Base-by-base conservation (phyloP, 129 eudicot genomes). In the Flaveria ramosissima region DNA sequence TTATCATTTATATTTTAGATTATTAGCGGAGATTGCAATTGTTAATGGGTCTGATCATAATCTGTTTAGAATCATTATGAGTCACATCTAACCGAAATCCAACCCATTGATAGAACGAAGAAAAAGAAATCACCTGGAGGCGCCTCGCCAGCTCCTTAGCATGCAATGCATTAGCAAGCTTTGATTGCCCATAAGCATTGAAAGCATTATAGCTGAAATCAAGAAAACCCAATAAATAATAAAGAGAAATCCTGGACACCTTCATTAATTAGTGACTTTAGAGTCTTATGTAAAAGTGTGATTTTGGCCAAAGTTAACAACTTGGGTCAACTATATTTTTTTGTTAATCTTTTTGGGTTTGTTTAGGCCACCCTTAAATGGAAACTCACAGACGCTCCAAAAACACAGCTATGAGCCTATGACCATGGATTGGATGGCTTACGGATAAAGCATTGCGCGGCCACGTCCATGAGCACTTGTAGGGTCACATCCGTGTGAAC, bases 91-190 rank as follows among this genome's bases (percentile, higher is more conserved):
- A 60, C 13, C 41, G 0, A 55, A 13, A 72, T 53, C 15, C 21
- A 9, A 36, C 36, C 41, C 43, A 15, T 48, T 17, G 20, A 11
- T 0, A 3, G 15, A 36, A 30, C 2, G 2, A 52, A 61, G 32
- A 55, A 77, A 64, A 27, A 17, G 1, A 2, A 26, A 65, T 66
- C 69, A 84, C 88, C 88, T 84, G 74, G 13, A 84, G 78, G 70
- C 69, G 71, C 65, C 76, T 72, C 8, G 88, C 56, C 50, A 84
- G 82, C 57, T 72, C 85, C 56, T 81, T 84, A 17, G 88, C 88
- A 36, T 77, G 74, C 77, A 84, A 73, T 48, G 78, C 81, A 66
- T 84, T 84, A 51, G 88, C 88, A 56, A 84, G 84, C 78, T 84
- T 84, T 19, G 88, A 81, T 26, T 84, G 84, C 41, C 84, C 84